Evolutionary conservation across 1,284 basidiomycete species (phyloP), one percentile per base, ranked within the genome.

Genomic region (Vanrija sp.): DNA sequence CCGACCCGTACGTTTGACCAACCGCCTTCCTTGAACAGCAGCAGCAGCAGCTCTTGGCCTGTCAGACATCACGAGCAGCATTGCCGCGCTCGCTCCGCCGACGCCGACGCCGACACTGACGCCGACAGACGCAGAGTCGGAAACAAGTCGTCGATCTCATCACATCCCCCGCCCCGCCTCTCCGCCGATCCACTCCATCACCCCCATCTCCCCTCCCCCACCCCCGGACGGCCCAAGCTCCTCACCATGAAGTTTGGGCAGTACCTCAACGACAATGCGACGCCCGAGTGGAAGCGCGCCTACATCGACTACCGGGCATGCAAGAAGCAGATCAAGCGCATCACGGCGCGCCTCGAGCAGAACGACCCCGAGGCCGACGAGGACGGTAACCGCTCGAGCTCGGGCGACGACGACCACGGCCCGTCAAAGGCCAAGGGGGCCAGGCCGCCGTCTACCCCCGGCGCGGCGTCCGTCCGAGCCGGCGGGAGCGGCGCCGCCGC

Each of bases 271-370:
- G 73, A 75, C 37, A 75, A 75, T 45, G 63, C 67, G 44, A 76
- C 73, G 6, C 73, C 73, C 4, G 75, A 76, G 53, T 76, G 75
- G 75, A 73, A 72, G 54, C 62, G 75, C 22, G 74, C 74, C 10
- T 78, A 76, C 55, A 76, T 77, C 58, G 72, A 77, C 57, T 77
- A 77, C 59, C 68, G 71, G 42, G 66, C 63, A 37, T 68, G 70
- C 47, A 78, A 77, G 62, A 77, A 78, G 59, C 60, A 62, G 18
- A 75, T 78, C 66, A 77, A 75, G 56, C 63, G 67, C 22, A 59
- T 75, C 6, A 58, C 57, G 4, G 42, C 46, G 3, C 62, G 71
- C 4, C 41, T 72, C 41, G 62, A 64, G 6, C 59, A 68, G 47
- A 45, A 7, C 42, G 42, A 4, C 41, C 27, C n/a, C 6, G 46